phyloP scores from a whole-genome alignment of 495 filamentous ascomycete genomes.

The Neurospora sp. region DNA sequence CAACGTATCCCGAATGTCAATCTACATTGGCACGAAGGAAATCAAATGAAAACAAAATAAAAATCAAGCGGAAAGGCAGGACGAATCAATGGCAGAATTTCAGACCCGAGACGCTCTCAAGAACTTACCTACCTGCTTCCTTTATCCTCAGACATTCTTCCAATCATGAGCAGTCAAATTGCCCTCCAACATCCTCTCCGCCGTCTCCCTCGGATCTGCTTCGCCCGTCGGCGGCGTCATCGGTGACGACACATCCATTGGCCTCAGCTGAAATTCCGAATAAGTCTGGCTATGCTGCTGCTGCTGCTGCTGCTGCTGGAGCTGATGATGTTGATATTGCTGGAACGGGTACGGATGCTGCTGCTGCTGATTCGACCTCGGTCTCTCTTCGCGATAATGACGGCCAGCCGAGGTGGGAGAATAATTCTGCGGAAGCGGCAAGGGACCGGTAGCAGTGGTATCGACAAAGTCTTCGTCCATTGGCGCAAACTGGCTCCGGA shows the following conservation, averaged over 20 bases:
- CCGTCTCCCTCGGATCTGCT: background rate
- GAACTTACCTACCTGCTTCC: background rate
- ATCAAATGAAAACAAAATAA: background rate
- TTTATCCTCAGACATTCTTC: background rate
- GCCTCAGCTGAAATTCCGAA: background rate
- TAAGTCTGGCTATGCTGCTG: background rate
- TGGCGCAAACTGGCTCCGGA: conserved; percentile 11
- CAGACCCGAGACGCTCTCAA: background rate
- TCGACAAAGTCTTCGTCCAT: conserved; percentile 32
- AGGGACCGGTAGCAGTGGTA: conserved; percentile 31
- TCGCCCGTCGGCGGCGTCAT: background rate
- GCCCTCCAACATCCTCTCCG: background rate
- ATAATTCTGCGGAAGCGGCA: conserved; percentile 21
- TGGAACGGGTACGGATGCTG: conserved; percentile 6
- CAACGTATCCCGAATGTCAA: background rate
- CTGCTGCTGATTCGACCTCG: conserved; percentile 17
- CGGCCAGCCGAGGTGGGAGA: conserved; percentile 14
- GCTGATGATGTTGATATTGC: conserved; percentile 7
- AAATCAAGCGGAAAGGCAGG: background rate
- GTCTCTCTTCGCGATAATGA: conserved; percentile 24
- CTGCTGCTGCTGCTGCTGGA: conserved; percentile 4
- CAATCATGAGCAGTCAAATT: background rate
- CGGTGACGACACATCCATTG: background rate
- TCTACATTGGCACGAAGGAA: background rate
- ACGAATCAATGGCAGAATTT: background rate